Conservation (phyloP, 768 basidiomycete genomes). For the Chalciporus chontae region DNA sequence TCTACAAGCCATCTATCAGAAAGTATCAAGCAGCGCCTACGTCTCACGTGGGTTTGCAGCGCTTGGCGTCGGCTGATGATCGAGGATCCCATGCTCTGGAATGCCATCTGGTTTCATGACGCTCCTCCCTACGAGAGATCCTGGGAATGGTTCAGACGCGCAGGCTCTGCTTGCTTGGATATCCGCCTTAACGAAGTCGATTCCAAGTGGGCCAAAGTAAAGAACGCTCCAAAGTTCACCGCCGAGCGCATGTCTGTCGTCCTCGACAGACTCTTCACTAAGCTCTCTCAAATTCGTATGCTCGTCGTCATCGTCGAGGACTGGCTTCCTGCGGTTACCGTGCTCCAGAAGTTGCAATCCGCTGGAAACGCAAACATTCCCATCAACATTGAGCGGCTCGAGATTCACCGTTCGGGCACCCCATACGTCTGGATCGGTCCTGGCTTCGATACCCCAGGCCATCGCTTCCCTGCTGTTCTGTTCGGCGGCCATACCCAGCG, state of each 20-base stretch:
- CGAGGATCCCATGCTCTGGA: slow-evolving; percentile 55
- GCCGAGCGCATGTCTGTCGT: slow-evolving; percentile 42
- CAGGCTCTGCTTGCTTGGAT: slow-evolving; percentile 53
- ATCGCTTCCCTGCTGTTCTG: slow-evolving; percentile 41
- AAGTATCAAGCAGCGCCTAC: slow-evolving; percentile 40
- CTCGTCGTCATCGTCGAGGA: slow-evolving; percentile 54
- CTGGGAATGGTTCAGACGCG: slow-evolving; percentile 53
- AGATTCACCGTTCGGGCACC: slow-evolving; percentile 56
- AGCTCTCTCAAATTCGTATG: slow-evolving; percentile 55
- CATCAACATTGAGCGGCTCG: slow-evolving; percentile 55
- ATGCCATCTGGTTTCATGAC: slow-evolving; percentile 62
- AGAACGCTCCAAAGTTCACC: slow-evolving; percentile 35
- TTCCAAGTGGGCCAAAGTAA: slow-evolving; percentile 21
- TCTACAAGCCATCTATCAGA: slow-evolving; percentile 35
- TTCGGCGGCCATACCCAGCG: slow-evolving; percentile 44
- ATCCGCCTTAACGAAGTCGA: slow-evolving; percentile 54
- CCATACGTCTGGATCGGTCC: slow-evolving; percentile 45
- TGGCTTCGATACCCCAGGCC: slow-evolving; percentile 35
- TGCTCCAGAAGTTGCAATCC: slow-evolving; percentile 47
- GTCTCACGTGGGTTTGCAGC: slow-evolving; percentile 57
- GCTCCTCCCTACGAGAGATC: slow-evolving; percentile 47
- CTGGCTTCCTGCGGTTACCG: slow-evolving; percentile 50
- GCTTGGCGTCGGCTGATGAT: slow-evolving; percentile 51
- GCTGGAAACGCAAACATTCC: slow-evolving; percentile 33
- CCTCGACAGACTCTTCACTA: slow-evolving; percentile 48